Conservation (phyloP, 1,284 basidiomycete genomes). For the Ganoderma meredithae region DNA sequence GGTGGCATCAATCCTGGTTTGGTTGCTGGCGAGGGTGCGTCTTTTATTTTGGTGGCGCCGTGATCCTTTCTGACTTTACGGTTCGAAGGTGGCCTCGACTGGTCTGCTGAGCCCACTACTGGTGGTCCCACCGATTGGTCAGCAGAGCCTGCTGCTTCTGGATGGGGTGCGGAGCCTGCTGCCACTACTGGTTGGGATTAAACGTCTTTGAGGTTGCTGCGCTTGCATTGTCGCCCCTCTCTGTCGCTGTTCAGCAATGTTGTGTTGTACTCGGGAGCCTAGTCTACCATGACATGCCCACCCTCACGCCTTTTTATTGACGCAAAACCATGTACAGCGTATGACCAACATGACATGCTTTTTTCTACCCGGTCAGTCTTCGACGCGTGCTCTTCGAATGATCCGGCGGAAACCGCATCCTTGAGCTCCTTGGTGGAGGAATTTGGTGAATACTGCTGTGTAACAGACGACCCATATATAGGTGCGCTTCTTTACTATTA, state of each 20-base stretch:
- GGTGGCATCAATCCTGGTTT: conserved; percentile 83
- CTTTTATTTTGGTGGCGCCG: conserved; percentile 14
- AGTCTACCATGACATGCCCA: conserved; percentile 32
- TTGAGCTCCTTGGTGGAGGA: neutral
- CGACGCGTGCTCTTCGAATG: neutral
- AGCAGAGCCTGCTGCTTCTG: conserved; percentile 71
- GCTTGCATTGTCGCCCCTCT: conserved; percentile 33
- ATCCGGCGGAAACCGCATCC: neutral
- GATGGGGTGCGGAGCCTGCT: conserved; percentile 67
- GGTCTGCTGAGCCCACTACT: conserved; percentile 74
- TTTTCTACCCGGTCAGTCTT: conserved; percentile 7
- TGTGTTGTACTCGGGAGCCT: conserved; percentile 36
- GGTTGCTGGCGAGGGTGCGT: conserved; percentile 70
- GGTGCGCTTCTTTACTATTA: conserved; percentile 15
- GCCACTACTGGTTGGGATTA: conserved; percentile 67
- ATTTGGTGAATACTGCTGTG: neutral
- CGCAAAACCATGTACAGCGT: conserved; percentile 38
- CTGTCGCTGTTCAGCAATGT: conserved; percentile 37
- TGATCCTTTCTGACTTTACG: conserved; percentile 7
- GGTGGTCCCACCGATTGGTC: conserved; percentile 80
- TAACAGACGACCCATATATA: neutral
- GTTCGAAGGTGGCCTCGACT: conserved; percentile 77
- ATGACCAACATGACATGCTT: conserved; percentile 38
- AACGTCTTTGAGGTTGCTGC: conserved; percentile 30
- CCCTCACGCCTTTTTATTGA: conserved; percentile 31